Base-by-base conservation (phyloP, 1,284 basidiomycete genomes). In the Leucoagaricus sp. region DNA sequence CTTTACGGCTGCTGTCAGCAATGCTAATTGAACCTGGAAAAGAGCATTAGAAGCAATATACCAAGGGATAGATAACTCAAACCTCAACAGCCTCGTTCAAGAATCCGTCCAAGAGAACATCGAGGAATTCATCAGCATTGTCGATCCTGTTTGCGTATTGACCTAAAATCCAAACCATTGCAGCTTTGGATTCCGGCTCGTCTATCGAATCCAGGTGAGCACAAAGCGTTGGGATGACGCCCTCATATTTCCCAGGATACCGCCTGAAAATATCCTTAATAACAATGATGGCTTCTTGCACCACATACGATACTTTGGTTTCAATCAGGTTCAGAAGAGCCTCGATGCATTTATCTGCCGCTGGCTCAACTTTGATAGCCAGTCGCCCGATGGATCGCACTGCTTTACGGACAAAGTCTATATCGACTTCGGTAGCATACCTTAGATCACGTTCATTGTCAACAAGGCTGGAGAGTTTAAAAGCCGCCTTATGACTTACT, bases 161-260 rank as follows among this genome's bases (percentile, higher is more conserved):
- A 1, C 97, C 97, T 51, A 99, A 81, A 65, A 99, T 96, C 97
- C 97, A 99, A 55, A 99, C 87, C 84, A 99, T 94, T 1, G 96
- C 91, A 0, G 96, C 91, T 65, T 98, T 98, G 2, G 96, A 90
- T 72, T 99, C 96, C 0, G 96, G 91, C 71, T 98, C 96, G 65
- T 99, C 96, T 45, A 99, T 75, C 17, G 83, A 81, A 66, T 98
- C 96, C 33, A 99, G 80, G 70, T 98, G 89, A 68, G 94, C 88
- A 72, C 96, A 99, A 15, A 99, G 78, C 17, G 83, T 92, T 0
- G 93, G 92, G 51, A 99, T 98, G 66, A 99, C 89, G 45, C 90
- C 91, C 74, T 98, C 96, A 72, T 99, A 99, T 71, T 86, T 91
- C 58, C 96, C 94, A 19, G 97, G 97, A 74, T 99, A 99, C 63